Evolutionary conservation across 2,329 filamentous ascomycete genomes (phyloP).

Genomic region (Apiospora marii): DNA sequence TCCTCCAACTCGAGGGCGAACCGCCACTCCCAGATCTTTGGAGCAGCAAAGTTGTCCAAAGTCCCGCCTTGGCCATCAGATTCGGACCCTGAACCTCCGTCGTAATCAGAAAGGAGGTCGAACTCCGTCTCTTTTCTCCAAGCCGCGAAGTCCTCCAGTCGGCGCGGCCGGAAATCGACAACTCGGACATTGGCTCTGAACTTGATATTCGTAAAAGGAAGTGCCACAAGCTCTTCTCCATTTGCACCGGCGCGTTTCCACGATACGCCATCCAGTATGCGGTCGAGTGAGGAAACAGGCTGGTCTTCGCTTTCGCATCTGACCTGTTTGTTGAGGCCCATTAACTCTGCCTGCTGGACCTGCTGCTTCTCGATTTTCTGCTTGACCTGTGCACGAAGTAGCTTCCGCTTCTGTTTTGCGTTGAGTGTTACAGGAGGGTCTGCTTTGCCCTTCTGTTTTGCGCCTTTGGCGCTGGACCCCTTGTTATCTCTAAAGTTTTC

Average conservation of each 20-base stretch:
- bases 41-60: constrained; percentile 36
- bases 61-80: constrained; percentile 39
- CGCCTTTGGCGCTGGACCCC: constrained; percentile 23
- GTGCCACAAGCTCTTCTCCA: constrained; percentile 43
- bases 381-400: constrained; percentile 39
- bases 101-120: constrained; percentile 57
- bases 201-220: constrained; percentile 79
- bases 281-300: constrained; percentile 44
- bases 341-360: not conserved
- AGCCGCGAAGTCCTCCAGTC: constrained; percentile 74
- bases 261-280: constrained; percentile 51
- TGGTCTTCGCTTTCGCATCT: constrained; percentile 54
- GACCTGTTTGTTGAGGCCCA: constrained; percentile 44
- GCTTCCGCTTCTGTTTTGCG: constrained; percentile 38
- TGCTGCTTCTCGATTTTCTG: constrained; percentile 5
- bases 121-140: constrained; percentile 55
- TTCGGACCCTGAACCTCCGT: constrained; percentile 42
- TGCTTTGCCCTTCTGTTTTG: constrained; percentile 35
- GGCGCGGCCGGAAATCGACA: constrained; percentile 78
- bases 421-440: constrained; percentile 34
- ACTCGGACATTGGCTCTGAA: constrained; percentile 78
- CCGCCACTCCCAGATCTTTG: constrained; percentile 77
- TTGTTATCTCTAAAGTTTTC: constrained; percentile 31
- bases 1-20: constrained; percentile 85
- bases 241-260: constrained; percentile 51